Evolutionary conservation across 306 rosid genomes (phyloP), one percentile per base, ranked within the genome.

Genomic region (Carpinus fangiana): DNA sequence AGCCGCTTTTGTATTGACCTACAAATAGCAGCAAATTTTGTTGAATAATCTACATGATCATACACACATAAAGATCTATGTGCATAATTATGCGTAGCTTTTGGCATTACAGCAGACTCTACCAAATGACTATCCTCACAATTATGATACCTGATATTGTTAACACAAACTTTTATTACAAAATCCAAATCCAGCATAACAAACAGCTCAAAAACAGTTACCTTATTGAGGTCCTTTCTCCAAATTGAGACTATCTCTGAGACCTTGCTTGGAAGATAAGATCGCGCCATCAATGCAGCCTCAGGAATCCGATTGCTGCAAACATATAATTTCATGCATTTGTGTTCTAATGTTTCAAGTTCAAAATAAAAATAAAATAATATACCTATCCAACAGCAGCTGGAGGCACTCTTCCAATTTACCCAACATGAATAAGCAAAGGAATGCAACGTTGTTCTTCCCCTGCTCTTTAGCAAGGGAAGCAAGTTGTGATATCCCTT

Each of bases 251-350:
- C 98, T 80, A 96, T 91, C 89, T 96, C 98, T 31, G 98, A 87
- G 53, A 96, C 98, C 89, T 93, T 93, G 85, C 99, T 93, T 69
- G 99, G 99, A 83, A 96, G 98, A 90, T 96, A 96, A 56, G 99
- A 96, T 80, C 99, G 90, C 64, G 98, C 99, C 98, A 96, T 91
- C 78, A 96, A 87, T 77, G 99, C 98, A 74, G 99, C 99, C 88
- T 96, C 99, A 45, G 99, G 99, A 82, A 96, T 96, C 87, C 99
- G 92, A 74, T 93, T 93, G 88, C 99, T 96, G 92, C 79, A 72
- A 81, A 84, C 72, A 66, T 51, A 46, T 65, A 64, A 73, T 50
- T 51, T 54, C 81, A 74, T 55, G 20, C 31, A 72, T 52, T 52
- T 55, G 48, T 36, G 18, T 59, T 80, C 23, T 53, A 47, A 52